Base-by-base conservation (phyloP, 2,329 filamentous ascomycete species). In the Nemania diffusa region DNA sequence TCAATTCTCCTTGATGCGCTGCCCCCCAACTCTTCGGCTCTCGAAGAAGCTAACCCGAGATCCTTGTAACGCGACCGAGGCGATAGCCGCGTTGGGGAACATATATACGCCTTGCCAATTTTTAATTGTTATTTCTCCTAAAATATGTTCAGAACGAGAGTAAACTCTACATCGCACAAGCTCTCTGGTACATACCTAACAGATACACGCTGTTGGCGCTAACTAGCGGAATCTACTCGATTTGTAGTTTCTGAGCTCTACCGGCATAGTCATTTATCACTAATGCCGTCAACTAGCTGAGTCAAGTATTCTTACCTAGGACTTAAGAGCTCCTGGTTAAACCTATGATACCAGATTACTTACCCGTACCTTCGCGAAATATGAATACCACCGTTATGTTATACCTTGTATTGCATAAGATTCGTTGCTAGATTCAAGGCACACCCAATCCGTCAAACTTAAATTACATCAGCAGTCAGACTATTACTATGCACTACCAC, bases 21-120 rank as follows among this genome's bases (percentile, higher is more conserved):
- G 50, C n/a, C 57, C 62, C 32, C 32, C 53, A 57, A 57, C 26
- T 53, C 11, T 5, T 22, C 44, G 51, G 42, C 48, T 26, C 42
- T 55, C n/a, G 29, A 20, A n/a, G 26, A 56, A 48, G 22, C 7
- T 37, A 20, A 22, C 9, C 50, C 24, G 34, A 48, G 37, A 5
- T 6, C 37, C 15, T 26, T 27, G 34, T 34, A 40, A 40, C 26
- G 13, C 37, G 17, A n/a, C 40, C 26, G 26, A 52, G 37, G 26
- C 24, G 11, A 40, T 53, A n/a, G 34, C 29, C 32, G 8, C n/a
- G 27, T 34, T 20, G 53, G 15, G 20, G 24, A 11, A 26, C 29
- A 24, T 15, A 20, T 56, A 61, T 58, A 40, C 15, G 29, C 44
- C 48, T 11, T 51, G 17, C 52, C 27, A 50, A 9, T 40, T 40